A percentile compares a stretch with the other conserved stretches of the same genome.
Evolutionary conservation across 2,329 filamentous ascomycete species (phyloP).

Genomic region (Neonectria ditissima): DNA sequence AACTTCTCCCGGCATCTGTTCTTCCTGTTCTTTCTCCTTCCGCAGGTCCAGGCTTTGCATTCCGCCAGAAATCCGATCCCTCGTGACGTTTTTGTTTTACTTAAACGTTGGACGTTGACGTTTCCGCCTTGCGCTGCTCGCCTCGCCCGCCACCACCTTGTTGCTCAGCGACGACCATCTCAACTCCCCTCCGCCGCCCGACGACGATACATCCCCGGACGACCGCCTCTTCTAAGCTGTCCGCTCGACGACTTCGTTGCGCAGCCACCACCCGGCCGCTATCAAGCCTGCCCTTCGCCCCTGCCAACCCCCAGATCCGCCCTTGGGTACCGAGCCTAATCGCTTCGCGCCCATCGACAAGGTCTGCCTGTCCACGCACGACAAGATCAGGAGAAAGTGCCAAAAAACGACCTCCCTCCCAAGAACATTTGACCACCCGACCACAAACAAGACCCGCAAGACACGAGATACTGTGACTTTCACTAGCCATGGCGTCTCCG

Average conservation of each 20-base stretch:
- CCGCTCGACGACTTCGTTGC: conserved; percentile 21
- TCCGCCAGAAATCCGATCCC: conserved; percentile 36
- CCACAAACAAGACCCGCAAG: conserved; percentile 44
- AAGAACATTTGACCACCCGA: conserved; percentile 45
- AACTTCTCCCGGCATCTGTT: conserved; percentile 51
- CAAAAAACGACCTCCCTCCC: conserved; percentile 35
- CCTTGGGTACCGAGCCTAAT: conserved; percentile 8
- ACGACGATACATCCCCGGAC: conserved; percentile 21
- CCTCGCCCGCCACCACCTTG: conserved; percentile 36
- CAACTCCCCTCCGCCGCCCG: conserved; percentile 21
- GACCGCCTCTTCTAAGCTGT: conserved; percentile 22
- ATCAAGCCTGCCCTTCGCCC: conserved; percentile 7
- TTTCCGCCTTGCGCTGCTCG: conserved; percentile 26
- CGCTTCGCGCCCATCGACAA: conserved; percentile 19
- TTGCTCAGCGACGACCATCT: conserved; percentile 35
- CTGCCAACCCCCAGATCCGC: conserved; percentile 9
- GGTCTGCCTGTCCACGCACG: conserved; percentile 17
- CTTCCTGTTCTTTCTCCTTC: conserved; percentile 47
- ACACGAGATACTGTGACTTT: conserved; percentile 77
- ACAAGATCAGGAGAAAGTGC: conserved; percentile 35
- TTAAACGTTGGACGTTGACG: conserved; percentile 1
- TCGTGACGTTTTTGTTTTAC: conserved; percentile 33
- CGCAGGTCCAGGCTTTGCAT: conserved; percentile 38
- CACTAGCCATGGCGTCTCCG: conserved; percentile 91
- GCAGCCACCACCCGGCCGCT: conserved; percentile 8